Evolutionary conservation across 75 land plant genomes (phyloP), one percentile per base, ranked within the genome.

Genomic region (Picea sitchensis): DNA sequence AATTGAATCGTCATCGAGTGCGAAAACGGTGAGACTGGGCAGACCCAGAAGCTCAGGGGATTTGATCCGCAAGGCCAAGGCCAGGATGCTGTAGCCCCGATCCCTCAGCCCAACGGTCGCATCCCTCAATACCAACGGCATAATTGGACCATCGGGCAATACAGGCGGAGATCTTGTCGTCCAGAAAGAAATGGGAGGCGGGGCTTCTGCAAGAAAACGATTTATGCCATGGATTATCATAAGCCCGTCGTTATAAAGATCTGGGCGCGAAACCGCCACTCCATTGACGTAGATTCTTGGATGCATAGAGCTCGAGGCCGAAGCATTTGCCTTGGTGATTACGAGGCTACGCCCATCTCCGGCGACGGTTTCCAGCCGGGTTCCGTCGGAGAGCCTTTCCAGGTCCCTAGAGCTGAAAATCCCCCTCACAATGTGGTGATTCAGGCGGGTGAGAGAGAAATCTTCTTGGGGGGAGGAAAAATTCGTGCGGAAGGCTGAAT

Each of bases 401-500:
- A 91, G 84, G 67, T 58, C 60, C 3, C 75, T 69, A 21, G 56
- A 59, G 32, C 75, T n/a, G 82, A 82, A 88, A 59, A 86, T 74
- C 65, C 91, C 88, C 0, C 85, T 83, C 58, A 89, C 79, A 47
- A 78, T 76, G 79, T 91, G 92, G 59, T 91, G 84, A 15, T 79
- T 83, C 59, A 91, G 87, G 68, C 84, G 86, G 18, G 51, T 77
- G 2, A 79, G 59, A 13, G 80, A 5, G 81, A 86, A 77, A 82
- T 76, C 79, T 3, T 84, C 63, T 41, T 73, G 60, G 14, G 80
- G 87, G 84, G 17, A 83, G 59, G 11, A 9, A 8, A 51, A 51
- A 51, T 8, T 51, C 56, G 9, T 8, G 73, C 47, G 78, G 82
- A 91, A 56, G 21, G 92, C 84, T 56, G 78, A 65, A 58, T 88